Base-by-base conservation (phyloP, 1,284 basidiomycete genomes). In the Ceratobasidium theobromae region DNA sequence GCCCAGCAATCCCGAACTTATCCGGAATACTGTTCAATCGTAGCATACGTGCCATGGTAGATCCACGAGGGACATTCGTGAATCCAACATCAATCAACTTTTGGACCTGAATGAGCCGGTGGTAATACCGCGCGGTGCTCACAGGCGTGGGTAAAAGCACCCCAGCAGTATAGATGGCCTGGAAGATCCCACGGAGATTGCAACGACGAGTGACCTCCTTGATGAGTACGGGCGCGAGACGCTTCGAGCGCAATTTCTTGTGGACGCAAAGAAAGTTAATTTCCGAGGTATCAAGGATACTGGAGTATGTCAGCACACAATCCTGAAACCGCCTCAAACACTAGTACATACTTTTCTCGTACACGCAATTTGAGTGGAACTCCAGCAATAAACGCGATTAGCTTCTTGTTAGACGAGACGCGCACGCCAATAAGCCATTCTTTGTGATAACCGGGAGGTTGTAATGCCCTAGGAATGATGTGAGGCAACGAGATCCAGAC, bases 231-330 rank as follows among this genome's bases (percentile, higher is more conserved):
- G 97, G 97, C 0, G 97, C 90, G 18, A 99, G 82, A 35, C 97
- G 90, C 76, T 98, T 99, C 4, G 93, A 92, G 12, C 97, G 88
- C 52, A 99, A 80, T 77, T 98, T 98, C 80, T 99, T 99, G 83
- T 98, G 96, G 2, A 98, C 88, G 73, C 95, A 98, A 54, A 99
- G 86, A 77, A 95, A 99, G 78, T 99, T 99, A 79, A 99, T 96
- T 78, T 99, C 97, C 72, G 88, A 87, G 35, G 86, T 84, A 43
- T 79, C 79, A 73, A 97, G 82, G 6, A 81, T 78, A 66, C 93
- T 96, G 70, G 27, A 55, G 57, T 33, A 23, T n/a, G 9, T 8
- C 6, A 40, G 18, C 6, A 40, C 14, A 41, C 3, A 65, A 33
- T 27, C 25, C 28, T 21, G 43, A 12, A 40, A 12, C 16, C 18